Conservation (phyloP, 1,284 basidiomycete species). For the Singerocomus rubriflavus region DNA sequence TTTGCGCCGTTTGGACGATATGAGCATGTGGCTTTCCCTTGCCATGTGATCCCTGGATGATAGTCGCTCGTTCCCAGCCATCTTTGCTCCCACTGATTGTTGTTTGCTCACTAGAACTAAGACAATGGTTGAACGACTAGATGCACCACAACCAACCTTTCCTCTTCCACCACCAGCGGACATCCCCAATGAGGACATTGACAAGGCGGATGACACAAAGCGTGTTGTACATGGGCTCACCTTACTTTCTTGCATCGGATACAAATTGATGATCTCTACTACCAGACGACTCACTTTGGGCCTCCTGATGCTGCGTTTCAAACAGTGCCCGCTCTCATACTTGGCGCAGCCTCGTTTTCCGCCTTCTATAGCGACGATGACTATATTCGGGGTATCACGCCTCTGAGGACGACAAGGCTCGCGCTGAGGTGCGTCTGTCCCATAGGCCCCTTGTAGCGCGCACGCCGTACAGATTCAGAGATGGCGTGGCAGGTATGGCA, state of each 20-base stretch:
- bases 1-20: background rate
- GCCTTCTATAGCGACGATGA: constrained; percentile 68
- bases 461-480: background rate
- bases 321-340: constrained; percentile 52
- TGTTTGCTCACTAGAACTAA: background rate
- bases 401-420: constrained; percentile 72
- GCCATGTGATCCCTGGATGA: constrained; percentile 16
- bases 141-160: constrained; percentile 42
- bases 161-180: constrained; percentile 38
- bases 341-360: constrained; percentile 74
- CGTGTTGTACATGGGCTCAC: constrained; percentile 14
- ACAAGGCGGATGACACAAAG: constrained; percentile 42
- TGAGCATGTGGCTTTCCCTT: constrained; percentile 1
- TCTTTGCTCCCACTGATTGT: background rate
- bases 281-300: constrained; percentile 30
- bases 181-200: constrained; percentile 49
- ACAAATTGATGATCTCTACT: constrained; percentile 6
- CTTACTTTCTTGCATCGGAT: background rate
- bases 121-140: constrained; percentile 42
- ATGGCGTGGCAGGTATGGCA: constrained; percentile 65
- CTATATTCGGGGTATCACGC: constrained; percentile 56
- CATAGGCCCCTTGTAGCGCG: background rate
- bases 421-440: constrained; percentile 62
- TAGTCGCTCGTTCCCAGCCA: too few relatives aligned
- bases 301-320: constrained; percentile 37